These are phyloP conservation scores for Ceratopteris richardii DNA, from an alignment of 75 land plant species.

Conservation along the genomic window DNA sequence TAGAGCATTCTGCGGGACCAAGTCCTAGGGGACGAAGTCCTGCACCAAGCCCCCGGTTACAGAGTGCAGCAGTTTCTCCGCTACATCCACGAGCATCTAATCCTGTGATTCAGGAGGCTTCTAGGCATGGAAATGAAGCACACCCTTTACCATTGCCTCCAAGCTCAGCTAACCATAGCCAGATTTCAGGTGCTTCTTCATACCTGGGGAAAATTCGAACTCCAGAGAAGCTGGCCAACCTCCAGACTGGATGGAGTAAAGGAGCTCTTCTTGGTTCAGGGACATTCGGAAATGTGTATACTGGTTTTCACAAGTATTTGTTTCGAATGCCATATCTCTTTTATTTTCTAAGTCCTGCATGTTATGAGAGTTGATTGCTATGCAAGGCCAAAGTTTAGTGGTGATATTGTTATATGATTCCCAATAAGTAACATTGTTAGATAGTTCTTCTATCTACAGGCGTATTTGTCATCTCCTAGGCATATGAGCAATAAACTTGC, in stretches of 20 bases:
- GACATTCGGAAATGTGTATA: conserved; percentile 83
- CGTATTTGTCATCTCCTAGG: too few relatives aligned
- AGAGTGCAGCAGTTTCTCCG: conserved; percentile 84
- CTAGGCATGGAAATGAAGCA: conserved; percentile 57
- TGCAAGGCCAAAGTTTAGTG: too few relatives aligned
- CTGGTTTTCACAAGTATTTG: conserved; percentile 71
- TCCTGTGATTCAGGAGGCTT: conserved; percentile 27
- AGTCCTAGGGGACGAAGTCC: conserved; percentile 86
- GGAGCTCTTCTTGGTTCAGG: conserved; percentile 53
- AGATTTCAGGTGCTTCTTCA: conserved; percentile 34
- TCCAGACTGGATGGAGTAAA: conserved; percentile 70
- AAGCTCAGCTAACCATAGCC: conserved; percentile 29
- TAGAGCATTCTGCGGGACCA: conserved; percentile 69
- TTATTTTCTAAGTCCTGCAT: too few relatives aligned
- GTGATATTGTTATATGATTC: too few relatives aligned
- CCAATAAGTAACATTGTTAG: too few relatives aligned
- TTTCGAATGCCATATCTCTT: too few relatives aligned
- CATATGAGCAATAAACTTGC: too few relatives aligned
- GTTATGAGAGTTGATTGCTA: too few relatives aligned
- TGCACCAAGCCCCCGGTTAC: conserved; percentile 69
- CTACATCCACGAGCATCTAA: conserved; percentile 68
- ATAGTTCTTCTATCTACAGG: too few relatives aligned
- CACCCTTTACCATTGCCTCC: conserved; percentile 83
- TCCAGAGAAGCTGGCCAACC: conserved; percentile 49
- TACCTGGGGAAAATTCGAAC: conserved; percentile 32